These are phyloP conservation scores for Colletotrichum sp. DNA, from an alignment of 2,329 filamentous ascomycete species.

Conservation along the genomic window DNA sequence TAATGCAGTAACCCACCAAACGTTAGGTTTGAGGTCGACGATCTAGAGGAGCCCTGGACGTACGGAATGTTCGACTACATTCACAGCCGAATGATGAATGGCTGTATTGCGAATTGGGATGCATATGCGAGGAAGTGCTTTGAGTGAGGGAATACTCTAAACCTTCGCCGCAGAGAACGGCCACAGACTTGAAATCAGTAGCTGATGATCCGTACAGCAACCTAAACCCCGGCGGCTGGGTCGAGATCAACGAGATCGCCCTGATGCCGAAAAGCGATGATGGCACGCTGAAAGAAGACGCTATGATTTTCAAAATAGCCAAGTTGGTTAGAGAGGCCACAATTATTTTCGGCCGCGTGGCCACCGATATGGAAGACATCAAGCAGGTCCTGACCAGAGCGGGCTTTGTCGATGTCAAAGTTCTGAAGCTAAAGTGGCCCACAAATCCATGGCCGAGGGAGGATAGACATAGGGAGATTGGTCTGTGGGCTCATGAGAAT, in stretches of 20 bases:
- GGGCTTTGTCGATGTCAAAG: not conserved
- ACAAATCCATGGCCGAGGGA: not conserved
- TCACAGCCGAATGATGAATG: constrained; percentile 1
- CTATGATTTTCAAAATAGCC: constrained; percentile 27
- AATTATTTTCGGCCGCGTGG: not conserved
- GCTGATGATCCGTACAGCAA: constrained; percentile 7
- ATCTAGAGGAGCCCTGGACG: constrained; percentile 36
- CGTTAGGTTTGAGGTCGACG: constrained; percentile 46
- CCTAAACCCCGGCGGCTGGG: constrained; percentile 48
- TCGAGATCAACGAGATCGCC: constrained; percentile 47
- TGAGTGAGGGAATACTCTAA: constrained; percentile 16
- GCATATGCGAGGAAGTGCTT: constrained; percentile 31
- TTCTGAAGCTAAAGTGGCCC: not conserved
- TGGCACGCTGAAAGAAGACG: constrained; percentile 32
- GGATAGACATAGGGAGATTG: not conserved
- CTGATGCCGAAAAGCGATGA: constrained; percentile 45
- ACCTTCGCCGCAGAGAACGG: not conserved
- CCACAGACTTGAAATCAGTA: not conserved
- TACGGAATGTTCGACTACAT: constrained; percentile 23
- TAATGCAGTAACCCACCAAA: constrained; percentile 42
- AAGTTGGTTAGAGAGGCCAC: constrained; percentile 29
- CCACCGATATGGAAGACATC: not conserved
- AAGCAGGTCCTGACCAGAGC: not conserved
- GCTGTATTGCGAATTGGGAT: not conserved
- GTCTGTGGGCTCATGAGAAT: not conserved